Base-by-base conservation (phyloP, 768 basidiomycete species). In the Pseudohyphozyma bogoriensis region DNA sequence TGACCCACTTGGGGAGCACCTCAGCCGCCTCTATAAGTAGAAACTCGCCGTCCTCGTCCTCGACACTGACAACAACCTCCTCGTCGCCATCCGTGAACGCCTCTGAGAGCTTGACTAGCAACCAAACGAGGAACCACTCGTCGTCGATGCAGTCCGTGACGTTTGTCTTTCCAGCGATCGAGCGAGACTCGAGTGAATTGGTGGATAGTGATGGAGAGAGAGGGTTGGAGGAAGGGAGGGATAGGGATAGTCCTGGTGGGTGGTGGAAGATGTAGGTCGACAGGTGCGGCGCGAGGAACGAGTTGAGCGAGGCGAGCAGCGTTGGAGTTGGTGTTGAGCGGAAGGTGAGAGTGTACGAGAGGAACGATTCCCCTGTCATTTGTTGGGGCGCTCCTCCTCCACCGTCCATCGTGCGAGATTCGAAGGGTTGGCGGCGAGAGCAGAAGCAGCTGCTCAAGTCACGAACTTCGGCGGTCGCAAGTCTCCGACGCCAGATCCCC, bases 61-160 rank as follows among this genome's bases (percentile, higher is more conserved):
- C 83, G 16, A 85, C 80, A 66, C 85, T 86, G 66, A 37, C 37
- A 37, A 50, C 47, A 13, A 80, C 82, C 39, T 91, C 73, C 65
- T 90, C 85, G 85, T 86, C n/a, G n/a, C n/a, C n/a, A n/a, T n/a
- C n/a, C n/a, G n/a, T n/a, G n/a, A n/a, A 92, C 63, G 81, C 82
- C 42, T 78, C 75, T 62, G 83, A 85, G 59, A 93, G 78, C 73
- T 88, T 81, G 68, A 78, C 80, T 59, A 97, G 76, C 50, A 97
- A 76, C 88, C 89, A 97, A 22, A 96, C 90, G 18, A 81, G 79
- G 72, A 84, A 85, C 95, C 95, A 99, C 74, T 99, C 95, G 69
- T 99, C 95, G 73, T 99, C 92, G n/a, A 97, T 81, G 55, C 84
- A 87, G 74, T 99, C 95, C 4, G 95, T 93, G 28, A 97, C 87